These are phyloP conservation scores for Pyrenochaeta sp. DNA, from an alignment of 2,329 filamentous ascomycete genomes.

Conservation along the genomic window DNA sequence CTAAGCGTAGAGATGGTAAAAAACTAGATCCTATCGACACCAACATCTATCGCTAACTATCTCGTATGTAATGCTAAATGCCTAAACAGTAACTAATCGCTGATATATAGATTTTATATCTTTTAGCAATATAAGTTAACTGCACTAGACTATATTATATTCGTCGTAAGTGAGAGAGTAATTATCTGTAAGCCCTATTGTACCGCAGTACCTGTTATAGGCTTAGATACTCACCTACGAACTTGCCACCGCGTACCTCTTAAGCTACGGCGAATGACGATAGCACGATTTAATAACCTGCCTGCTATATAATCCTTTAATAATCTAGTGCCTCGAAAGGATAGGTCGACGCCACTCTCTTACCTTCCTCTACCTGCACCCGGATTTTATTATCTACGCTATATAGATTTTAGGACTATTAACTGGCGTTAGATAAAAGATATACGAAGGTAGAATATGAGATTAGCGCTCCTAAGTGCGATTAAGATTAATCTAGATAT, in stretches of 20 bases:
- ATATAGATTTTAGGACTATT: slow-evolving; percentile 11
- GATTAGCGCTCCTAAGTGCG: slow-evolving; percentile 9
- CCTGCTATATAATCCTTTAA: slow-evolving; percentile 5
- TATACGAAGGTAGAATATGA: slow-evolving; percentile 12
- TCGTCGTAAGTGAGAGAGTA: slow-evolving; percentile 10
- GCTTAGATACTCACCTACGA: slow-evolving; percentile 7
- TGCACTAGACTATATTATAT: slow-evolving; percentile 17
- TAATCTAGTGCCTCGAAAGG: slow-evolving; percentile 5
- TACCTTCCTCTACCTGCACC: slow-evolving; percentile 8
- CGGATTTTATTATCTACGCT: slow-evolving; percentile 9
- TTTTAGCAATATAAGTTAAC: slow-evolving; percentile 5
- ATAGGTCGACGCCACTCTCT: slow-evolving; percentile 4
- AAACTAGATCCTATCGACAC: slow-evolving; percentile 2
- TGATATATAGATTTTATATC: background rate
- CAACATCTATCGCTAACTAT: slow-evolving; percentile 1
- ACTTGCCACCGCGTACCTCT: slow-evolving; percentile 2
- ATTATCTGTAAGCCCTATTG: slow-evolving; percentile 8
- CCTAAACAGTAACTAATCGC: background rate
- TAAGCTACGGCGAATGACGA: slow-evolving; percentile 6
- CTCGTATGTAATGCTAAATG: background rate
- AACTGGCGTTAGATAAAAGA: slow-evolving; percentile 5
- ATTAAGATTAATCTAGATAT: slow-evolving; percentile 9
- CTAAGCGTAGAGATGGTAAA: slow-evolving; percentile 2
- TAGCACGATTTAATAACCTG: slow-evolving; percentile 7
- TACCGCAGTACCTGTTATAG: slow-evolving; percentile 8